A percentile compares a stretch with the other conserved stretches of the same genome.
Conservation (phyloP, 1,139 yeast species). For the Suhomyces bokatorum region DNA sequence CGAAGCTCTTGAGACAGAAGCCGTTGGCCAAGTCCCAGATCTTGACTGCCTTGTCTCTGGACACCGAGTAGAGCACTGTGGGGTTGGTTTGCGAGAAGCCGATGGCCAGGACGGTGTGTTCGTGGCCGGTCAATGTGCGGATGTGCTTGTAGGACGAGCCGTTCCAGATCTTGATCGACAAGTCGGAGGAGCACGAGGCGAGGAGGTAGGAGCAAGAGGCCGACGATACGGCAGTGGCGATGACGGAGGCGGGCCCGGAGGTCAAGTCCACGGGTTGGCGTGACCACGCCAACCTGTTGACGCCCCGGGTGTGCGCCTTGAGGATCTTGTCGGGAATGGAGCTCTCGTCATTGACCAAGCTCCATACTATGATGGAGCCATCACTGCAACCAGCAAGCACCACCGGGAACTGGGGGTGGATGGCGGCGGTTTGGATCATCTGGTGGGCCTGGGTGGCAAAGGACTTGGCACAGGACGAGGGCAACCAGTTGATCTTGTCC, state of each 20-base stretch:
- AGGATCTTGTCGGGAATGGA: constrained; percentile 66
- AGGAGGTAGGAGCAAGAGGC: constrained; percentile 25
- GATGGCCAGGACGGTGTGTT: constrained; percentile 76
- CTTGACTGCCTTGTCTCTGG: constrained; percentile 73
- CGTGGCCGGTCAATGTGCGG: constrained; percentile 82
- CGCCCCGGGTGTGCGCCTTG: constrained; percentile 75
- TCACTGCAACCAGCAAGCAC: constrained; percentile 71
- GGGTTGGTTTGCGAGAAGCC: constrained; percentile 48
- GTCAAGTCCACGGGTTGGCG: constrained; percentile 31
- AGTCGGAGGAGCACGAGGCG: constrained; percentile 74
- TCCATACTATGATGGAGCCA: constrained; percentile 78
- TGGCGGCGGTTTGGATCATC: constrained; percentile 60
- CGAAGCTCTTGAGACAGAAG: constrained; percentile 61
- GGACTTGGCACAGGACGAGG: constrained; percentile 51
- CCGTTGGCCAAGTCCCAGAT: constrained; percentile 80
- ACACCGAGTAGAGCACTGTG: constrained; percentile 59
- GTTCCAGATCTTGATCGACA: constrained; percentile 73
- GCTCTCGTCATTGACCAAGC: constrained; percentile 54
- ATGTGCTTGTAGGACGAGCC: constrained; percentile 53
- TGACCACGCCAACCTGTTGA: constrained; percentile 63
- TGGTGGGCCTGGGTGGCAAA: constrained; percentile 56
- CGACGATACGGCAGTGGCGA: constrained; percentile 1
- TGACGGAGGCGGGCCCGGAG: constrained; percentile 7
- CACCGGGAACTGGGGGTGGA: constrained; percentile 73
- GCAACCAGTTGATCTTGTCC: constrained; percentile 67